A percentile compares a stretch with the other conserved stretches of the same genome.
phyloP scores from a whole-genome alignment of 768 basidiomycete species.

The Tricholoma sp. region DNA sequence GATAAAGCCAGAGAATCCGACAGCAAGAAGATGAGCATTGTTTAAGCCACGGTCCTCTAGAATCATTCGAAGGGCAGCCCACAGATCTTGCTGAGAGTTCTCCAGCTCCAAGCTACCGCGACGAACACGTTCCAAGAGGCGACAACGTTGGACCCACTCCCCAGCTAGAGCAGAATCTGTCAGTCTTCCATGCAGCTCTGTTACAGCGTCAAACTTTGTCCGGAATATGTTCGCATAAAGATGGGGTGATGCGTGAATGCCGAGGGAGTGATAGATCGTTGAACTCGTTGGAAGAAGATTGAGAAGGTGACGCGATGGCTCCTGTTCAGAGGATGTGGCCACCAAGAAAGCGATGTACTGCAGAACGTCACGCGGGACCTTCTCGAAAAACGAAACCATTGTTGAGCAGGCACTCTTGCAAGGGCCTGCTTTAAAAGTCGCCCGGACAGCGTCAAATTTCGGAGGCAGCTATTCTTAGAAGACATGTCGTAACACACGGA shows the following conservation, averaged over 20 bases:
- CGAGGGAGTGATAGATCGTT: slow-evolving; percentile 37
- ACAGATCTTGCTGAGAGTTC: slow-evolving; percentile 40
- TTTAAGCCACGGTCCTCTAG: slow-evolving; percentile 51
- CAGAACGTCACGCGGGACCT: slow-evolving; percentile 52
- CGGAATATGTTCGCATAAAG: slow-evolving; percentile 54
- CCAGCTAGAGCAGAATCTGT: slow-evolving; percentile 38
- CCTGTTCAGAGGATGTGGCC: slow-evolving; percentile 31
- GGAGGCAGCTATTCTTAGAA: not conserved
- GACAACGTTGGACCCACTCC: slow-evolving; percentile 45
- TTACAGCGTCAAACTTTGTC: slow-evolving; percentile 40
- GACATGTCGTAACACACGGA: not conserved
- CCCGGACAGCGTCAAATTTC: slow-evolving; percentile 1
- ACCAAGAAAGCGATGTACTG: slow-evolving; percentile 48
- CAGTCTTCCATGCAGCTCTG: slow-evolving; percentile 20
- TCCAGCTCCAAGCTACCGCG: slow-evolving; percentile 25
- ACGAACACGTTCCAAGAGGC: slow-evolving; percentile 44
- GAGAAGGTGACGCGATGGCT: slow-evolving; percentile 36
- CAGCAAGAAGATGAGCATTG: slow-evolving; percentile 36
- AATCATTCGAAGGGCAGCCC: slow-evolving; percentile 57
- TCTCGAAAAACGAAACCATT: slow-evolving; percentile 45
- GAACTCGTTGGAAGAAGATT: slow-evolving; percentile 43
- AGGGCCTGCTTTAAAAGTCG: not conserved
- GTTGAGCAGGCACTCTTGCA: not conserved
- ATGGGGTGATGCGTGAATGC: slow-evolving; percentile 38
- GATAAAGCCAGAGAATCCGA: slow-evolving; percentile 35